Conservation (phyloP, 2,329 filamentous ascomycete species). For the Beauveria bassiana region DNA sequence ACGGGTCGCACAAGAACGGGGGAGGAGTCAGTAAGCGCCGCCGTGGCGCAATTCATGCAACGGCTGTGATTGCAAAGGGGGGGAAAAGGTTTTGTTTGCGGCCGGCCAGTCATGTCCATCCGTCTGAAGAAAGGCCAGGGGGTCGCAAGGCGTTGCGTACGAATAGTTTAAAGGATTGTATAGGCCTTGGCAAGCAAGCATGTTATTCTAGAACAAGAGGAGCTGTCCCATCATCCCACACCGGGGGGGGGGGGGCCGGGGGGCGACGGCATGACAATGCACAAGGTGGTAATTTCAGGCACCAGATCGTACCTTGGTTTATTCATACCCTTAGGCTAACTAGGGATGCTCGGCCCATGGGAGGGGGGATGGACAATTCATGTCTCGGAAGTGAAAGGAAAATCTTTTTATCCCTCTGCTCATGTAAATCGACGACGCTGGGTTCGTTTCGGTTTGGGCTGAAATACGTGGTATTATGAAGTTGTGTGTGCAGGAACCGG, state of each 20-base stretch:
- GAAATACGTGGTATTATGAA: background rate
- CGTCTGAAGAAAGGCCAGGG: background rate
- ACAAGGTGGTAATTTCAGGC: background rate
- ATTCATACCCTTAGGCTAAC: no score
- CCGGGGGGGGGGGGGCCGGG: background rate
- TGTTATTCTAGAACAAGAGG: background rate
- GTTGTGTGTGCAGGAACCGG: background rate
- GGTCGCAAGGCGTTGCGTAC: no score
- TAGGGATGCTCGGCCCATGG: background rate
- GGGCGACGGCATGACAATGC: background rate
- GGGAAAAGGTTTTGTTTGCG: background rate
- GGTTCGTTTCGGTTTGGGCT: background rate
- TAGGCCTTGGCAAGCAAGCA: no score
- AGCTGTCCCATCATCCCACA: no score
- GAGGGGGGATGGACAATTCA: background rate
- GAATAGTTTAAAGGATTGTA: no score
- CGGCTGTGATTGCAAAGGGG: no score
- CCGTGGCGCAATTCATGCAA: no score
- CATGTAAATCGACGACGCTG: no score
- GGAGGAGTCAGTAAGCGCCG: no score
- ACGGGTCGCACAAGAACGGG: background rate
- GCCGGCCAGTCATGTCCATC: background rate
- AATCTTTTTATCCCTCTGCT: background rate
- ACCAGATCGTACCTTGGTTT: conserved; percentile 1
- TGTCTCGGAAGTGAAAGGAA: background rate